These are phyloP conservation scores for Diutina pseudorugosa DNA, from an alignment of 1,139 yeast species.

Conservation along the genomic window DNA sequence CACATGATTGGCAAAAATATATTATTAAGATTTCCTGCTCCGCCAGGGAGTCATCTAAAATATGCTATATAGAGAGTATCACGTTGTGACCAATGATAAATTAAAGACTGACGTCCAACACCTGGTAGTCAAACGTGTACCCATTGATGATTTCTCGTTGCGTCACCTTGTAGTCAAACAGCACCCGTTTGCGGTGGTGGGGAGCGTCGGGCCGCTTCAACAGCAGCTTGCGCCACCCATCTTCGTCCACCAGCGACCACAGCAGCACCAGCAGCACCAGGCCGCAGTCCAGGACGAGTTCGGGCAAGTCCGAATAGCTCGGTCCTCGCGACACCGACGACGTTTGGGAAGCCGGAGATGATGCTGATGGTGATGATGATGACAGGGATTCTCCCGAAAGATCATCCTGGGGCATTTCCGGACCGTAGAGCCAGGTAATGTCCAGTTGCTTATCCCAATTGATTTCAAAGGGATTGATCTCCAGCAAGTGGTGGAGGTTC, in stretches of 20 bases:
- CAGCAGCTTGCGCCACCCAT: slow-evolving; percentile 6
- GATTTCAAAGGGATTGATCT: slow-evolving; percentile 22
- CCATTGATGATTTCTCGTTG: slow-evolving; percentile 34
- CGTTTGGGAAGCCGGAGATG: background rate
- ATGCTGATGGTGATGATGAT: no score
- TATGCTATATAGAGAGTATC: background rate
- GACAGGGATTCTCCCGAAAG: slow-evolving; percentile 5
- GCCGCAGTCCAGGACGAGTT: slow-evolving; percentile 5
- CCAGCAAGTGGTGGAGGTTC: slow-evolving; percentile 17
- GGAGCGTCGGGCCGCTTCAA: slow-evolving; percentile 6
- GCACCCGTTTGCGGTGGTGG: slow-evolving; percentile 13
- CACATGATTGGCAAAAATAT: background rate
- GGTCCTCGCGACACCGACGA: slow-evolving; percentile 4
- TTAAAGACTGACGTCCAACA: slow-evolving; percentile 17
- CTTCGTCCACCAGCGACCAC: slow-evolving; percentile 4
- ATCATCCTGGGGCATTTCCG: slow-evolving; percentile 14
- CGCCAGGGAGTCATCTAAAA: background rate
- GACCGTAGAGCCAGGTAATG: slow-evolving; percentile 36
- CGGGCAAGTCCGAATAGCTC: slow-evolving; percentile 6
- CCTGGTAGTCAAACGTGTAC: slow-evolving; percentile 30
- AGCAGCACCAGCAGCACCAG: slow-evolving; percentile 6
- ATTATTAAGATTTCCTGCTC: background rate
- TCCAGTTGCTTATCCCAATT: slow-evolving; percentile 35
- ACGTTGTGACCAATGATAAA: no score
- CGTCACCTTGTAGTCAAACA: slow-evolving; percentile 28